phyloP scores from a whole-genome alignment of 108 stramenopile species.

The Cylindrotheca fusiformis region DNA sequence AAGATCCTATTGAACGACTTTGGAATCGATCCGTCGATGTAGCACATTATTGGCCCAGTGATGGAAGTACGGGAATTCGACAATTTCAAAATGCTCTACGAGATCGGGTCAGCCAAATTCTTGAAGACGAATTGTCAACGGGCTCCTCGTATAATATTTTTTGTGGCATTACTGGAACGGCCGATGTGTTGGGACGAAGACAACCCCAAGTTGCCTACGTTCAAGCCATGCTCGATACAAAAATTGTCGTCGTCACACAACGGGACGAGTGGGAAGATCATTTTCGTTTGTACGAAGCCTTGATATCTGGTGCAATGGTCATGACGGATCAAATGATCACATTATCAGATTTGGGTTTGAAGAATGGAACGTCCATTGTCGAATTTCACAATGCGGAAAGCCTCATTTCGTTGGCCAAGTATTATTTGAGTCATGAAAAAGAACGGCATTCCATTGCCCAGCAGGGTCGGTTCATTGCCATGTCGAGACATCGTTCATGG shows the following conservation, averaged over 20 bases:
- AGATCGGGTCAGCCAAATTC: conserved; percentile 5
- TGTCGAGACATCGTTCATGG: conserved; percentile 42
- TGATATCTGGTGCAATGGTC: conserved; percentile 55
- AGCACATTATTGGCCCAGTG: conserved; percentile 18
- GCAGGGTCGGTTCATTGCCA: conserved; percentile 29
- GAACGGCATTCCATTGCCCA: conserved; percentile 43
- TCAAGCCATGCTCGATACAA: conserved; percentile 32
- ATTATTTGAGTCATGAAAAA: conserved; percentile 39
- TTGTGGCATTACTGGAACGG: conserved; percentile 7
- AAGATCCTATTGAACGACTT: conserved; percentile 9
- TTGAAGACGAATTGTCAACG: background rate
- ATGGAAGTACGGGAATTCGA: background rate
- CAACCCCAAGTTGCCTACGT: conserved; percentile 14
- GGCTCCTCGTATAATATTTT: background rate
- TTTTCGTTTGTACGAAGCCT: conserved; percentile 51
- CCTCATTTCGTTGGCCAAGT: conserved; percentile 20
- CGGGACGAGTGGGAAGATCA: conserved; percentile 61
- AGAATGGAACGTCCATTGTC: conserved; percentile 36
- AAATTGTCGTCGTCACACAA: conserved; percentile 60
- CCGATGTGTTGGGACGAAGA: conserved; percentile 11
- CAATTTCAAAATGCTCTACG: conserved; percentile 5
- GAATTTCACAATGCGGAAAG: conserved; percentile 24
- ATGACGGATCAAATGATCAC: conserved; percentile 46
- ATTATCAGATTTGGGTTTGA: conserved; percentile 20
- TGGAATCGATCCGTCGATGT: conserved; percentile 11